Base-by-base conservation (phyloP, 2,329 filamentous ascomycete species). In the Gremmenia infestans region DNA sequence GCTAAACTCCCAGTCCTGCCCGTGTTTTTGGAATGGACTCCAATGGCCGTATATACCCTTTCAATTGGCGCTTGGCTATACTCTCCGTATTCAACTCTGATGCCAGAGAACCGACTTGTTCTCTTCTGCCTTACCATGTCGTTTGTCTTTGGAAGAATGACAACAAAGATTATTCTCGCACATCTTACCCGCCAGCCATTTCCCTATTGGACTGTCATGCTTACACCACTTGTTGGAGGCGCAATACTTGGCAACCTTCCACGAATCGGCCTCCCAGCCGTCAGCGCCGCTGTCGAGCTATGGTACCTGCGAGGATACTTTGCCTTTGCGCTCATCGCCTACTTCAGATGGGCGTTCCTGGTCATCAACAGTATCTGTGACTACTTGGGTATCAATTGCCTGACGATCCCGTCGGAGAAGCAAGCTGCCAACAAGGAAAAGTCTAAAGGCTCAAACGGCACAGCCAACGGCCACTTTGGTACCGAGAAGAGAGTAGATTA, bases 91-190 rank as follows among this genome's bases (percentile, higher is more conserved):
- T 96, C 92, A 57, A 86, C 82, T 11, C 75, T 99, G 39, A 81
- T 95, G 69, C 74, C 76, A 37, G 85, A 96, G 58, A 97, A 97
- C 74, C 89, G 94, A 68, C 82, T 99, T 1, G 85, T 95, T 11
- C 82, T 97, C 48, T 96, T 96, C 73, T 97, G 92, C 76, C 74
- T 96, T 58, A 96, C 90, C 57, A 88, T 97, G 79, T 89, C 90
- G n/a, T 92, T 97, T 67, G 94, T 97, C 57, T 97, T 99, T 72
- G 94, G 94, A 37, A 88, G 94, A 64, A 91, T 99, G 87, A 97
- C 94, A 0, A 99, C 94, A 40, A 99, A 97, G 78, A 97, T 97
- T 73, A 99, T 99, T 69, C 85, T 99, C 17, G 93, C 94, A 2
- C 94, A 99, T 72, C 79, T 99, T 51, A 94, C 94, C 2, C 85